Evolutionary conservation across 2,329 filamentous ascomycete genomes (phyloP).

Genomic region (Colletotrichum noveboracense): DNA sequence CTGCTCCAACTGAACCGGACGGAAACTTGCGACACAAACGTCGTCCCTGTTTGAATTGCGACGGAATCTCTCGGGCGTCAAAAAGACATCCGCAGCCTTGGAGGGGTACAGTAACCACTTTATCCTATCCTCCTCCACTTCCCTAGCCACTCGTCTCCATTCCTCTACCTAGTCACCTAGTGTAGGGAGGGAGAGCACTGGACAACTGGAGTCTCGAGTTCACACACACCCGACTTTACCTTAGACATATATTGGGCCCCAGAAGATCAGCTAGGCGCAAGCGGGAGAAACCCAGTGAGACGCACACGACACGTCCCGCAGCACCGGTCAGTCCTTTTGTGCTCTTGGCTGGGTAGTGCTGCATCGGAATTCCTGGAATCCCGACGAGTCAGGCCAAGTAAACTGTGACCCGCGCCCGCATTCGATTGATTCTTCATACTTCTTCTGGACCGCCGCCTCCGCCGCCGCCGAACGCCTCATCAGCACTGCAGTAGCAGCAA

Average conservation of each 20-base stretch:
- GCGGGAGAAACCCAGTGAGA: neutral
- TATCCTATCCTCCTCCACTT: neutral
- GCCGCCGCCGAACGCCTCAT: neutral
- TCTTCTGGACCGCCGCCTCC: neutral
- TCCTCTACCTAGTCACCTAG: neutral
- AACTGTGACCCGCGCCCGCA: neutral
- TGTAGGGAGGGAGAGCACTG: neutral
- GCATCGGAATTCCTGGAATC: conserved; percentile 4
- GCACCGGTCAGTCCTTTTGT: neutral
- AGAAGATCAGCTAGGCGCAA: neutral
- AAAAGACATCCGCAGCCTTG: neutral
- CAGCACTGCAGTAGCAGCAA: neutral
- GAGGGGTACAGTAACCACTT: neutral
- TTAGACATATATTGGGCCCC: neutral
- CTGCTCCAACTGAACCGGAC: neutral
- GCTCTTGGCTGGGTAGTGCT: conserved; percentile 2
- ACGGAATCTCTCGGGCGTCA: neutral
- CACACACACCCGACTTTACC: neutral
- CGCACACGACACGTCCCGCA: neutral
- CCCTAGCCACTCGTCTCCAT: neutral
- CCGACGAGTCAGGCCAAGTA: conserved; percentile 7
- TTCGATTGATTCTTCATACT: neutral
- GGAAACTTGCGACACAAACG: neutral
- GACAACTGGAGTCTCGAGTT: neutral
- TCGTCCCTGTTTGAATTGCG: neutral